Evolutionary conservation across 2,329 filamentous ascomycete genomes (phyloP).

Genomic region (Penicillium digitatum): DNA sequence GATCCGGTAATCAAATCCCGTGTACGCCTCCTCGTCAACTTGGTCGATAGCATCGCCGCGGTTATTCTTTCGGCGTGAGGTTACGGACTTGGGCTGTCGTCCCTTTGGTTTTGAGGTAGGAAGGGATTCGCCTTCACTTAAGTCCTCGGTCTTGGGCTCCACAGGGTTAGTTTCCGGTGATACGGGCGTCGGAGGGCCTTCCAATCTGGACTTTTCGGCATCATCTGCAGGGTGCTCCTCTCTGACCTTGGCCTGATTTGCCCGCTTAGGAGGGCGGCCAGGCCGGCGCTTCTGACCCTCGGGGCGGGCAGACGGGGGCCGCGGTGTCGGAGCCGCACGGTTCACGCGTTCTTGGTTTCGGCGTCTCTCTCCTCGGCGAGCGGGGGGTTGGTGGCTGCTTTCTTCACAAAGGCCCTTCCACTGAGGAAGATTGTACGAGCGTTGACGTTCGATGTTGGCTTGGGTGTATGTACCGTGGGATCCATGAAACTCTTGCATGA

Average conservation of each 20-base stretch:
- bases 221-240: slow-evolving; percentile 39
- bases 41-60: slow-evolving; percentile 70
- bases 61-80: slow-evolving; percentile 82
- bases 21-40: slow-evolving; percentile 86
- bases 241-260: slow-evolving; percentile 38
- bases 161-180: slow-evolving; percentile 52
- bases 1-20: slow-evolving; percentile 85
- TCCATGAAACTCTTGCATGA: slow-evolving; percentile 97
- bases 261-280: slow-evolving; percentile 38
- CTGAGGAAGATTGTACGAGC: slow-evolving; percentile 93
- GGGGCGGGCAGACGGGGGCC: slow-evolving; percentile 35
- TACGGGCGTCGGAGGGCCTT: slow-evolving; percentile 52
- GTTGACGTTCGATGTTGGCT: slow-evolving; percentile 92
- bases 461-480: slow-evolving; percentile 94
- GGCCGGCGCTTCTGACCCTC: slow-evolving; percentile 47
- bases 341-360: slow-evolving; percentile 48
- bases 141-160: slow-evolving; percentile 54
- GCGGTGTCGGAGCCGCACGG: slow-evolving; percentile 35
- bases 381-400: slow-evolving; percentile 91
- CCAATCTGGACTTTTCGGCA: slow-evolving; percentile 38
- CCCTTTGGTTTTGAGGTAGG: slow-evolving; percentile 47
- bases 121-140: slow-evolving; percentile 44
- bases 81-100: slow-evolving; percentile 67
- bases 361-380: slow-evolving; percentile 65
- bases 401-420: slow-evolving; percentile 93